Evolutionary conservation across 805 yeast species (phyloP), one percentile per base, ranked within the genome.

Genomic region (Clavispora phyllophila): DNA sequence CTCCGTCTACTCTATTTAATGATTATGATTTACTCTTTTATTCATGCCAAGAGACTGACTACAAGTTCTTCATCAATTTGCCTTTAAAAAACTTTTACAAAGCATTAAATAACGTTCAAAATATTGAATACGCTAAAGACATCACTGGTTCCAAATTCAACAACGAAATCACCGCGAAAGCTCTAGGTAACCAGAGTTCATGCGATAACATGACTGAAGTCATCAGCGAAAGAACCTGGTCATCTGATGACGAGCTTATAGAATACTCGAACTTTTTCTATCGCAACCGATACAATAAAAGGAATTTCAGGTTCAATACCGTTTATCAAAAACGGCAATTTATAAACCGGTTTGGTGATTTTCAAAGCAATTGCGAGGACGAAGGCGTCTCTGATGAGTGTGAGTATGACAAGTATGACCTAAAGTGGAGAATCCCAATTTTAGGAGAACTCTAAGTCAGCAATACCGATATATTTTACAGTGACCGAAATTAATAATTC

Each of bases 51-150:
- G 73, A 69, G 44, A 65, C 68, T 1, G 64, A 70, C 44, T 70
- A 66, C 49, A 57, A 72, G 58, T 46, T 56, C 47, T 54, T 76
- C 47, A 70, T 76, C 14, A 75, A 77, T 48, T 50, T 69, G 7
- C 69, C 77, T 4, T 56, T 76, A 32, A 73, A 74, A 40, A 67
- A 69, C 36, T 57, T 76, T 9, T 75, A 74, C 55, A 70, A 69
- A 47, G 75, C 76, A 2, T 60, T 77, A 33, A 64, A 72, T 37
- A 49, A 57, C 36, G 66, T 62, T 15, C 72, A 67, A 41, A 59
- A 55, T 43, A 61, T 12, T 4, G n/a, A 17, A 17, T 17, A 29
- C 13, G n/a, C 20, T 13, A 9, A n/a, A 25, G 14, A 10, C 3
- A 12, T 3, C 28, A n/a, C 6, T 5, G 6, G 5, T 12, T 25